These are phyloP conservation scores for Phylloporus rhodoxanthus DNA, from an alignment of 768 basidiomycete species.

Conservation along the genomic window DNA sequence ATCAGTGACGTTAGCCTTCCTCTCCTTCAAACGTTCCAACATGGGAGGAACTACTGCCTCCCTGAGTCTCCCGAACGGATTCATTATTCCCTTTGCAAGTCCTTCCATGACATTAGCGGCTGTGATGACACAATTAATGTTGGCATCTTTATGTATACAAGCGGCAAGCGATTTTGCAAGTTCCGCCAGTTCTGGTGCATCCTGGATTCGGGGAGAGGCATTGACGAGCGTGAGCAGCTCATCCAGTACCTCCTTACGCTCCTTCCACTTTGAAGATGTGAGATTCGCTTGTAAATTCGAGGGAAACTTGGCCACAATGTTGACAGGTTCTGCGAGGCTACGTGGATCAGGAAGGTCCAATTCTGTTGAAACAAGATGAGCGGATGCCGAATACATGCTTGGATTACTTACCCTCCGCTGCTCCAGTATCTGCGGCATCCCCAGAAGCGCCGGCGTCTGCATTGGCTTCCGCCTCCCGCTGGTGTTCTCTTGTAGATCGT, in stretches of 20 bases:
- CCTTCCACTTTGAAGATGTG: constrained; percentile 96
- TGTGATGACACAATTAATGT: constrained; percentile 90
- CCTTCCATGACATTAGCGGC: constrained; percentile 83
- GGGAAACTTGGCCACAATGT: constrained; percentile 73
- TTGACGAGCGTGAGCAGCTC: constrained; percentile 68
- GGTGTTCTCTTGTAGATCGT: constrained; percentile 69
- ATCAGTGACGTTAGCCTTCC: constrained; percentile 87
- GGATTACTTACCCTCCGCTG: constrained; percentile 42
- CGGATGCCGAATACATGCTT: background rate
- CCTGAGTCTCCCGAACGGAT: constrained; percentile 66
- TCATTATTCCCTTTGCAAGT: constrained; percentile 76
- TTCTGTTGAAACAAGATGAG: constrained; percentile 33
- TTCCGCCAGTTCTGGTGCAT: constrained; percentile 71
- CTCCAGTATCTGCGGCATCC: constrained; percentile 40
- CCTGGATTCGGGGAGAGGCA: constrained; percentile 69
- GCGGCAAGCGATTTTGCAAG: constrained; percentile 69
- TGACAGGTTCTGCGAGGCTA: constrained; percentile 72
- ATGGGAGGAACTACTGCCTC: constrained; percentile 69
- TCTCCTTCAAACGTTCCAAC: constrained; percentile 88
- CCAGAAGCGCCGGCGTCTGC: constrained; percentile 32
- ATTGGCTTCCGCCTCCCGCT: constrained; percentile 59
- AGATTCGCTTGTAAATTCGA: constrained; percentile 66
- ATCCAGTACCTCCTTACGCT: constrained; percentile 87
- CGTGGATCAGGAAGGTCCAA: constrained; percentile 65
- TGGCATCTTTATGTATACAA: constrained; percentile 84